These are phyloP conservation scores for Gentiana macrophylla DNA, from an alignment of 257 asterid species.

Conservation along the genomic window DNA sequence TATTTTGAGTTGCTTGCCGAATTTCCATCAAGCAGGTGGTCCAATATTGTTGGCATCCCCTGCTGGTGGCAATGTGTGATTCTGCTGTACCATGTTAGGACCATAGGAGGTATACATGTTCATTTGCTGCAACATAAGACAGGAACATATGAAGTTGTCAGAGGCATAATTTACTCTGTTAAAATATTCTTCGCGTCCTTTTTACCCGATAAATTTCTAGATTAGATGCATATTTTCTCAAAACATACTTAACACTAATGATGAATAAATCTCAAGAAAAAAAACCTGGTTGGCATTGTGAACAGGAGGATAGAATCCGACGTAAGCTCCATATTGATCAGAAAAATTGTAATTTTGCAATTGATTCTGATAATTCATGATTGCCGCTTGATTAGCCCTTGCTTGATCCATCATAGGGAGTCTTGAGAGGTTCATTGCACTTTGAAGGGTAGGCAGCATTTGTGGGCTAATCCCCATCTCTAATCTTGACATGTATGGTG, in stretches of 20 bases:
- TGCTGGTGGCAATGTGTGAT: conserved; percentile 20
- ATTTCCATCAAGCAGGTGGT: conserved; percentile 17
- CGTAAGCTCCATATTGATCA: conserved; percentile 53
- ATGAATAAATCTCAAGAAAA: not conserved
- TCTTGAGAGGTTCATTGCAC: conserved; percentile 47
- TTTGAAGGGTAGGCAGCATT: conserved; percentile 37
- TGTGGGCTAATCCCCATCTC: conserved; percentile 58
- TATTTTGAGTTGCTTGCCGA: too few relatives aligned
- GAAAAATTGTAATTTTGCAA: conserved; percentile 35
- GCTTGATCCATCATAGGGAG: conserved; percentile 41
- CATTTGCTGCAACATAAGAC: conserved; percentile 25
- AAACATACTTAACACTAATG: not conserved
- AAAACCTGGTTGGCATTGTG: conserved; percentile 53
- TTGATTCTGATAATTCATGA: conserved; percentile 35
- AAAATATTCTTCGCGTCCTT: not conserved
- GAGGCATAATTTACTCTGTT: too few relatives aligned
- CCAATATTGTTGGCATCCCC: conserved; percentile 22
- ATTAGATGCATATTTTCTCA: too few relatives aligned
- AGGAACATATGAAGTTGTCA: not conserved
- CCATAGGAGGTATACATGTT: conserved; percentile 43
- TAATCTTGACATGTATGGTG: conserved; percentile 55
- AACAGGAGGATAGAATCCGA: conserved; percentile 42
- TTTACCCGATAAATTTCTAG: too few relatives aligned
- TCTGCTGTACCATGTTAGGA: conserved; percentile 35
- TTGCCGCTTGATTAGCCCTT: conserved; percentile 29